A percentile compares a stretch with the other conserved stretches of the same genome.
Conservation (phyloP, 306 rosid genomes). For the Cicer pinnatifidum region DNA sequence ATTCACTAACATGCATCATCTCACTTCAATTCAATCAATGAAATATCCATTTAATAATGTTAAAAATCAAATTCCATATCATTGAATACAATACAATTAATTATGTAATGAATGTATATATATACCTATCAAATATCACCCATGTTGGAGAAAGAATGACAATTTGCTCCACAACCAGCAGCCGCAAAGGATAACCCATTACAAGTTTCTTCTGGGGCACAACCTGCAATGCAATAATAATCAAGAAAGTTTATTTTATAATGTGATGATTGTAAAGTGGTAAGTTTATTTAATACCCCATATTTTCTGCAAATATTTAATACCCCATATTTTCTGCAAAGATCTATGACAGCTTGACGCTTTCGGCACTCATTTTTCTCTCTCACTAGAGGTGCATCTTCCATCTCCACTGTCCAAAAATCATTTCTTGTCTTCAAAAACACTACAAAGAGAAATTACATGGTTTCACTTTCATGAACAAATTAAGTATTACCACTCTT, state of each 20-base stretch:
- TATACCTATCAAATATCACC: conserved; percentile 56
- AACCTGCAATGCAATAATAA: conserved; percentile 46
- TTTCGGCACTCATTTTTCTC: conserved; percentile 43
- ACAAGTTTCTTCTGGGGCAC: conserved; percentile 57
- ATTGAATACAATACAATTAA: neutral
- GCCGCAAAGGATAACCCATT: conserved; percentile 60
- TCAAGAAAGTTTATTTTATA: neutral
- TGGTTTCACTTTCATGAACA: neutral
- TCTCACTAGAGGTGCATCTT: conserved; percentile 36
- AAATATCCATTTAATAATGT: neutral
- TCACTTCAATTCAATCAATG: conserved; percentile 10
- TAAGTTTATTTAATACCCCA: conserved; percentile 46
- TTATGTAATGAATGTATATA: conserved; percentile 1
- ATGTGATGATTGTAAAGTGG: neutral
- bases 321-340: conserved; percentile 55
- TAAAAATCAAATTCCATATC: conserved; percentile 1
- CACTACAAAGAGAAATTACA: conserved; percentile 44
- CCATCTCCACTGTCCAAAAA: conserved; percentile 56
- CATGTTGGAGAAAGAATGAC: conserved; percentile 53
- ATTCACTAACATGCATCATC: conserved; percentile 11
- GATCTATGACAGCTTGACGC: conserved; percentile 51
- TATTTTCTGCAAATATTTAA: conserved; percentile 55
- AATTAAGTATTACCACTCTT: neutral
- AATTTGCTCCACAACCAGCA: conserved; percentile 51
- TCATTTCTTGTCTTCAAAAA: conserved; percentile 52